Conservation (phyloP, 208 protist species). For the Polymyxa betae region DNA sequence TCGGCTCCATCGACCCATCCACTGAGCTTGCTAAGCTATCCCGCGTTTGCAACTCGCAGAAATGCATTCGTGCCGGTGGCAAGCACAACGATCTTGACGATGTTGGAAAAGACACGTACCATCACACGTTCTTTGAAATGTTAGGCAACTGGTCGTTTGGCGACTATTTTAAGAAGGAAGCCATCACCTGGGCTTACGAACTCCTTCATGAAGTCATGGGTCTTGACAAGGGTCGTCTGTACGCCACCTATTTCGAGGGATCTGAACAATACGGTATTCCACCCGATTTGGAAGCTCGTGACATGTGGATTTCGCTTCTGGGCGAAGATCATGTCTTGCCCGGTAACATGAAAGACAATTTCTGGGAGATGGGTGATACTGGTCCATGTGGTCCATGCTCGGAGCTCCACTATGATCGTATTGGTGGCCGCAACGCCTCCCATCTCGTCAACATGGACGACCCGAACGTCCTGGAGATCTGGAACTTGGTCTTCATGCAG, state of each 20-base stretch:
- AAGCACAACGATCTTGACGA: conserved; percentile 99
- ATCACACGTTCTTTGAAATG: conserved; percentile 99
- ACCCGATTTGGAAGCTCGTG: conserved; percentile 85
- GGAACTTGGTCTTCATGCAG: conserved; percentile 99
- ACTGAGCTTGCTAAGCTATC: conserved; percentile 86
- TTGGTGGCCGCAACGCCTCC: conserved; percentile 91
- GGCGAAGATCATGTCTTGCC: conserved; percentile 60
- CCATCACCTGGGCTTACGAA: conserved; percentile 94
- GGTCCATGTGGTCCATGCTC: conserved; percentile 96
- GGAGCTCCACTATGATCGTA: conserved; percentile 97
- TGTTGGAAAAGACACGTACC: conserved; percentile 97
- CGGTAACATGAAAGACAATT: conserved; percentile 92
- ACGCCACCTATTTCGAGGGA: conserved; percentile 97
- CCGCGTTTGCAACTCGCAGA: conserved; percentile 93
- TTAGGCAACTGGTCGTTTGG: conserved; percentile 98
- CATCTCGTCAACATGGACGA: conserved; percentile 96
- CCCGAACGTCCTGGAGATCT: conserved; percentile 96
- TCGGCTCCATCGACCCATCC: conserved; percentile 80
- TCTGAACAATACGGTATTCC: conserved; percentile 75
- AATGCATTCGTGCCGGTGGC: conserved; percentile 98
- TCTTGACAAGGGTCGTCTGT: conserved; percentile 83
- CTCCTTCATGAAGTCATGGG: conserved; percentile 93
- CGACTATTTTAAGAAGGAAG: conserved; percentile 98
- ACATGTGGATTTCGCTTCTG: conserved; percentile 59
- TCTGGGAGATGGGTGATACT: conserved; percentile 99